These are phyloP conservation scores for Suillus subaureus DNA, from an alignment of 768 basidiomycete genomes.

Conservation along the genomic window DNA sequence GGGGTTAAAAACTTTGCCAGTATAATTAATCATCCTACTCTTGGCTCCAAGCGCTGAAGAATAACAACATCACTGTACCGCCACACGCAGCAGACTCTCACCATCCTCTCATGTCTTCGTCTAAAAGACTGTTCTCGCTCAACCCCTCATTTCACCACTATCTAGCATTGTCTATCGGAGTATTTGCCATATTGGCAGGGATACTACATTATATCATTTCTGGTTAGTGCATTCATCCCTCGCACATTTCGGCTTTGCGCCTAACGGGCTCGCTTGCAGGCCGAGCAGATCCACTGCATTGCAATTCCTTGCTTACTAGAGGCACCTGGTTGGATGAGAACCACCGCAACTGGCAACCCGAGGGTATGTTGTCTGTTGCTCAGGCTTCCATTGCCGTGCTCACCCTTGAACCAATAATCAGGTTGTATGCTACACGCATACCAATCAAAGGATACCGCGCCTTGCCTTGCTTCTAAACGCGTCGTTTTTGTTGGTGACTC, in stretches of 20 bases:
- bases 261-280: constrained; percentile 45
- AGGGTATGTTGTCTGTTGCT: constrained; percentile 49
- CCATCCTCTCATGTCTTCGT: constrained; percentile 22
- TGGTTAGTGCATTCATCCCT: constrained; percentile 38
- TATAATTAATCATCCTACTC: not conserved
- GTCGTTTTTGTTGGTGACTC: constrained; percentile 87
- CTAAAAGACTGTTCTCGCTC: constrained; percentile 34
- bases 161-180: constrained; percentile 40
- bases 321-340: constrained; percentile 79
- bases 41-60: not conserved
- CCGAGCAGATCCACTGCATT: constrained; percentile 71
- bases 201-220: constrained; percentile 43
- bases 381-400: constrained; percentile 12
- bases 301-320: constrained; percentile 65
- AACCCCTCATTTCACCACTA: constrained; percentile 57
- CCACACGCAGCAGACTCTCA: constrained; percentile 8
- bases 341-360: constrained; percentile 83
- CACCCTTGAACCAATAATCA: constrained; percentile 31
- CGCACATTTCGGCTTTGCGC: not conserved
- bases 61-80: not conserved
- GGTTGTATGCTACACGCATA: constrained; percentile 83
- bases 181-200: constrained; percentile 46
- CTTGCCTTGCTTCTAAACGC: constrained; percentile 59
- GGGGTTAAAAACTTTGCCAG: not conserved
- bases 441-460: constrained; percentile 49